Conservation (phyloP, 257 asterid species). For the Lithospermum erythrorhizon region DNA sequence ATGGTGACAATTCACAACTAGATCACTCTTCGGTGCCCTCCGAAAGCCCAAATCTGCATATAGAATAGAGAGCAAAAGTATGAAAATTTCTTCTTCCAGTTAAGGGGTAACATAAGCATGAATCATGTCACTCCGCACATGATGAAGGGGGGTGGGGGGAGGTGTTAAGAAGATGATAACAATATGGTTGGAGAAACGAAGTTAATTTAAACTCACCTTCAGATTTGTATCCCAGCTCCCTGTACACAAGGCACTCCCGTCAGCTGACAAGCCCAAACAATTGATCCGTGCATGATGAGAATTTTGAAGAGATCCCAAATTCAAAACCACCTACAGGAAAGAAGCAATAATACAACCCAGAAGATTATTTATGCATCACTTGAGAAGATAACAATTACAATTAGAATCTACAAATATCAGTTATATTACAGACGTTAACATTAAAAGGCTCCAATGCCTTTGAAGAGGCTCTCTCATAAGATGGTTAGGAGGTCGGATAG, state of each 20-base stretch:
- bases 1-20: slow-evolving; percentile 25
- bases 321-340: slow-evolving; percentile 49
- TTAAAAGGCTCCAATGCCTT: too few species aligned
- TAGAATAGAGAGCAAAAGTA: not conserved
- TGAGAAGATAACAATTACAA: too few species aligned
- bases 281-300: slow-evolving; percentile 72
- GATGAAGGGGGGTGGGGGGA: too few species aligned
- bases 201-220: slow-evolving; percentile 45
- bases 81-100: not conserved
- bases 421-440: too few species aligned
- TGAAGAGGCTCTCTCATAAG: too few species aligned
- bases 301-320: slow-evolving; percentile 82
- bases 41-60: slow-evolving; percentile 94
- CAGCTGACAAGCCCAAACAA: slow-evolving; percentile 89
- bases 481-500: too few species aligned
- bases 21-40: slow-evolving; percentile 82
- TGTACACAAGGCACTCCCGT: slow-evolving; percentile 95
- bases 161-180: too few species aligned
- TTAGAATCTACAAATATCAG: too few species aligned
- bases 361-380: not conserved
- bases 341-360: not conserved
- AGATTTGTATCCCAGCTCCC: slow-evolving; percentile 94
- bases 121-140: too few species aligned
- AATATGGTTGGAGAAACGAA: not conserved
- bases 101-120: too few species aligned